phyloP scores from a whole-genome alignment of 2,329 filamentous ascomycete species.

The Venturia pyrina region DNA sequence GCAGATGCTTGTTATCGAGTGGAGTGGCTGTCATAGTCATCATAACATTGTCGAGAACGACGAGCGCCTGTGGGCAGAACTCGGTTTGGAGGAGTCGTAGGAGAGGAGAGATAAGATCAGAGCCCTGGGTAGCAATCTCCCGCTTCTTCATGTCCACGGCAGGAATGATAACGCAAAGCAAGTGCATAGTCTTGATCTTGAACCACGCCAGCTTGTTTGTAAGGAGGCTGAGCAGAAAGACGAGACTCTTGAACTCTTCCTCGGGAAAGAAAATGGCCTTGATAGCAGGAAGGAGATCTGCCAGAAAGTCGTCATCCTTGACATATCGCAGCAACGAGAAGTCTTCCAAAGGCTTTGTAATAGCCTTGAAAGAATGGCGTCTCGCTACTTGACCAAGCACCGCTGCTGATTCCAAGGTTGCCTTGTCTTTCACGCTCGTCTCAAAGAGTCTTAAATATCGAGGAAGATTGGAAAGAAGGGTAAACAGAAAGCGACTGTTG shows the following conservation, averaged over 20 bases:
- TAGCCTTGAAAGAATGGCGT: slow-evolving; percentile 54
- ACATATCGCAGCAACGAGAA: slow-evolving; percentile 60
- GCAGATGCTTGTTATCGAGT: slow-evolving; percentile 86
- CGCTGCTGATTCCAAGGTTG: slow-evolving; percentile 50
- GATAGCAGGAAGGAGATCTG: slow-evolving; percentile 62
- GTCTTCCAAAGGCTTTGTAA: slow-evolving; percentile 59
- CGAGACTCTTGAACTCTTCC: slow-evolving; percentile 74
- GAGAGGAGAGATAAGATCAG: slow-evolving; percentile 88
- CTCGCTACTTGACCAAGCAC: slow-evolving; percentile 65
- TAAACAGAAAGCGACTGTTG: slow-evolving; percentile 71
- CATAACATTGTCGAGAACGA: slow-evolving; percentile 90
- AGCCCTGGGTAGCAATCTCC: slow-evolving; percentile 82
- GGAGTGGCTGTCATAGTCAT: slow-evolving; percentile 69
- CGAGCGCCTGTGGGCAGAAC: slow-evolving; percentile 82
- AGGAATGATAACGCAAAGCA: slow-evolving; percentile 74
- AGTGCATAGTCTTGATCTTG: slow-evolving; percentile 84
- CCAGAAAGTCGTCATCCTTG: slow-evolving; percentile 64
- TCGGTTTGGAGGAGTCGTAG: slow-evolving; percentile 84
- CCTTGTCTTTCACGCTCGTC: slow-evolving; percentile 41
- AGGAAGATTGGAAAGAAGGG: slow-evolving; percentile 84
- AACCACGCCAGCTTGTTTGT: slow-evolving; percentile 86
- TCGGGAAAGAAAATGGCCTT: slow-evolving; percentile 70
- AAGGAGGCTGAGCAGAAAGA: slow-evolving; percentile 82
- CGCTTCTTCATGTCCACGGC: slow-evolving; percentile 88
- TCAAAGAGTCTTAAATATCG: slow-evolving; percentile 75